phyloP scores from a whole-genome alignment of 2,329 filamentous ascomycete genomes.

The Monilinia laxa region DNA sequence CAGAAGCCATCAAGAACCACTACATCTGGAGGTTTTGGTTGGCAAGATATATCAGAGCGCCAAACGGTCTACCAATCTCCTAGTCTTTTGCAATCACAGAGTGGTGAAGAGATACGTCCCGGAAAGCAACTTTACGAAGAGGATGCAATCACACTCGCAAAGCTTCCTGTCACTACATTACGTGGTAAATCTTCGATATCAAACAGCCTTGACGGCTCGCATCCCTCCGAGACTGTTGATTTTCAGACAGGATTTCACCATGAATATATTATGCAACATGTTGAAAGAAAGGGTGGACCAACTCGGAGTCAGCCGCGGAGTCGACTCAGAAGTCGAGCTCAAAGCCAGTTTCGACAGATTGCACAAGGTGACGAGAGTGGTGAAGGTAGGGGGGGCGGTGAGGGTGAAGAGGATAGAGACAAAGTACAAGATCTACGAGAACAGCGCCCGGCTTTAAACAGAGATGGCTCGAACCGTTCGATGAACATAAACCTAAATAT shows the following conservation, averaged over 20 bases:
- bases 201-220: slow-evolving; percentile 34
- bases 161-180: slow-evolving; percentile 7
- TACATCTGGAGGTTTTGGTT: slow-evolving; percentile 26
- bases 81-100: slow-evolving; percentile 4
- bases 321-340: slow-evolving; percentile 32
- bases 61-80: slow-evolving; percentile 3
- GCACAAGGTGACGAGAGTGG: neutral
- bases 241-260: slow-evolving; percentile 33
- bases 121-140: slow-evolving; percentile 22
- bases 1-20: slow-evolving; percentile 23
- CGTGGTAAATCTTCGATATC: slow-evolving; percentile 7
- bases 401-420: slow-evolving; percentile 14
- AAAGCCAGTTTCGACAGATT: slow-evolving; percentile 23
- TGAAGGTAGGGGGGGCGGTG: neutral
- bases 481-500: slow-evolving; percentile 24
- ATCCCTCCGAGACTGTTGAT: slow-evolving; percentile 33
- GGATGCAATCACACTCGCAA: slow-evolving; percentile 16
- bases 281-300: slow-evolving; percentile 22
- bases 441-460: neutral
- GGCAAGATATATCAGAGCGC: slow-evolving; percentile 31
- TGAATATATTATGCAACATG: slow-evolving; percentile 26
- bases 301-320: slow-evolving; percentile 22
- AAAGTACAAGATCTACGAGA: slow-evolving; percentile 11
- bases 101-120: slow-evolving; percentile 3
- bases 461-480: slow-evolving; percentile 24